These are phyloP conservation scores for Cyberlindnera nakhonratchasimensis DNA, from an alignment of 805 yeast genomes.

Conservation along the genomic window DNA sequence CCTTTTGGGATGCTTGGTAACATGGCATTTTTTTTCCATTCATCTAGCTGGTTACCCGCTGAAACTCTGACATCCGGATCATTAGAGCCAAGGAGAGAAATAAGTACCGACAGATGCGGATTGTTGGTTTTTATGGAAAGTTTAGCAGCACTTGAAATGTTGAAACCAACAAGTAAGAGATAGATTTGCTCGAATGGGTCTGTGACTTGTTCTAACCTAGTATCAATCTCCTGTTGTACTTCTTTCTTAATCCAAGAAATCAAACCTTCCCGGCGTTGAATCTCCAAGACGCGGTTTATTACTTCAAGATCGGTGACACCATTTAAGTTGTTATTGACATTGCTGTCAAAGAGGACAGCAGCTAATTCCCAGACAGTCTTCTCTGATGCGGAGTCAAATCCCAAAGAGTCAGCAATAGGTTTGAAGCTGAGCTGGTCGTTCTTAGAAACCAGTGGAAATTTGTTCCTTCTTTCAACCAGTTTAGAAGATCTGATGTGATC, in stretches of 20 bases:
- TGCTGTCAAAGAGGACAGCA: slow-evolving; percentile 56
- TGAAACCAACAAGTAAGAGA: slow-evolving; percentile 48
- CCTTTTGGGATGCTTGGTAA: slow-evolving; percentile 47
- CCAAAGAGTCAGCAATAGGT: slow-evolving; percentile 25
- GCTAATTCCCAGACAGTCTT: slow-evolving; percentile 51
- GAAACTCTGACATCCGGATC: slow-evolving; percentile 51
- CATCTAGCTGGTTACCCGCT: slow-evolving; percentile 59
- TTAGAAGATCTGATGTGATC: slow-evolving; percentile 26
- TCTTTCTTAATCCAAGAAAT: slow-evolving; percentile 54
- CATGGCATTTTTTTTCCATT: slow-evolving; percentile 54
- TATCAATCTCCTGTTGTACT: slow-evolving; percentile 32
- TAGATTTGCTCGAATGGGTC: slow-evolving; percentile 52
- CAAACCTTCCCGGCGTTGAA: slow-evolving; percentile 42
- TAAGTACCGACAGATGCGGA: slow-evolving; percentile 63
- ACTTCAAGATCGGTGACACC: slow-evolving; percentile 24
- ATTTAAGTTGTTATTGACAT: slow-evolving; percentile 20
- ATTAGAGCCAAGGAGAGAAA: slow-evolving; percentile 71
- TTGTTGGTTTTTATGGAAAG: slow-evolving; percentile 59
- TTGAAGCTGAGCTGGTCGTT: slow-evolving; percentile 32
- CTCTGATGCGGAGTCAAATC: slow-evolving; percentile 18
- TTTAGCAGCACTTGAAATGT: slow-evolving; percentile 58
- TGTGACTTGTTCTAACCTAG: slow-evolving; percentile 34
- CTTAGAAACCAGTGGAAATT: slow-evolving; percentile 36
- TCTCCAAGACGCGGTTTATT: slow-evolving; percentile 28
- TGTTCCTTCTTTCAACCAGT: slow-evolving; percentile 30